Conservation (phyloP, 75 land plant species). For the Picea glauca region DNA sequence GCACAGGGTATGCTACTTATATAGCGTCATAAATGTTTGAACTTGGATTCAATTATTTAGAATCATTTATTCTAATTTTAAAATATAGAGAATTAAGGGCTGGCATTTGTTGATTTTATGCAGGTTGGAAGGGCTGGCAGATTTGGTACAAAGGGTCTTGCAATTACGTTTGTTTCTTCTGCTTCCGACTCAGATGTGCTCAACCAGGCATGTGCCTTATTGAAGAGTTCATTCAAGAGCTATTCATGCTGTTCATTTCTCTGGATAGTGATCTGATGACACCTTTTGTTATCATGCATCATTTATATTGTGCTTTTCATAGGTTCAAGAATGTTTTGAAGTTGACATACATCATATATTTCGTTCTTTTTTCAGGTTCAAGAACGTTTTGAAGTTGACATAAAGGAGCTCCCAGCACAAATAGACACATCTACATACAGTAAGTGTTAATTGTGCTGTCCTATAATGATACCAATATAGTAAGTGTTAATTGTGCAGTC, state of each 20-base stretch:
- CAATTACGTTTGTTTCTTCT: conserved; percentile 96
- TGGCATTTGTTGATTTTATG: not conserved
- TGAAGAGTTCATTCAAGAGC: not conserved
- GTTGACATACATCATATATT: not conserved
- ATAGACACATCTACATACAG: conserved; percentile 98
- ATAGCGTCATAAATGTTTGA: not conserved
- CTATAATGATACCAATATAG: conserved; percentile 40
- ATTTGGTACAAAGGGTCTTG: conserved; percentile 98
- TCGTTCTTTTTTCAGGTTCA: conserved; percentile 58
- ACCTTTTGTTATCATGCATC: not conserved
- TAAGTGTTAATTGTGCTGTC: conserved; percentile 24
- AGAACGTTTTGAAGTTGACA: conserved; percentile 97
- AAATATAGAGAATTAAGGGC: not conserved
- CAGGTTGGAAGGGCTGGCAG: conserved; percentile 99
- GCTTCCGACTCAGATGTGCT: conserved; percentile 92
- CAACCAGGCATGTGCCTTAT: conserved; percentile 57
- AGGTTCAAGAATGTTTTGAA: not conserved
- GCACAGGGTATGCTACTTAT: conserved; percentile 70
- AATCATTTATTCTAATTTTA: not conserved
- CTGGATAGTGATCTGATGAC: not conserved
- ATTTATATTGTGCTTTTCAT: not conserved
- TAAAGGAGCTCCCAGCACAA: conserved; percentile 98
- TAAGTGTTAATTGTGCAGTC: conserved; percentile 25
- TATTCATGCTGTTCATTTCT: not conserved
- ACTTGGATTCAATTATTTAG: not conserved